Conservation (phyloP, 176 grass and related monocot genomes). For the Typha latifolia region DNA sequence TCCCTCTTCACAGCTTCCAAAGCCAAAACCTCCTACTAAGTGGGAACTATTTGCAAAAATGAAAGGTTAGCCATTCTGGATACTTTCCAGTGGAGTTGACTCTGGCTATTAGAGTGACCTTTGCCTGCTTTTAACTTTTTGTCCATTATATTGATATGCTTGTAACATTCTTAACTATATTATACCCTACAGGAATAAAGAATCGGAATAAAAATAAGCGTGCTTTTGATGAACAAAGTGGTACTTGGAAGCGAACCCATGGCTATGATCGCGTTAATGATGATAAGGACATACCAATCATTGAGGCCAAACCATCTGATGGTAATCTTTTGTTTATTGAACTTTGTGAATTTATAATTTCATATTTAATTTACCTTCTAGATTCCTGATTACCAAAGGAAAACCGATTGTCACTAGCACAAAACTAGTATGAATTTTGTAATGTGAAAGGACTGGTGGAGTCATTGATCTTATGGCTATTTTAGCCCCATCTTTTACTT, state of each 20-base stretch:
- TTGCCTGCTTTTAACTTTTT: background rate
- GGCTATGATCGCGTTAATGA: constrained; percentile 96
- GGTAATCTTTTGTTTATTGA: constrained; percentile 28
- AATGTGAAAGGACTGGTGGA: too few relatives aligned
- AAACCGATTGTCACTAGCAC: background rate
- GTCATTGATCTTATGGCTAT: too few relatives aligned
- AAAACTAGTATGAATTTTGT: background rate
- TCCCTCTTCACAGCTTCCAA: constrained; percentile 45
- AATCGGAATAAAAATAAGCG: constrained; percentile 79
- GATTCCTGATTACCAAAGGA: background rate
- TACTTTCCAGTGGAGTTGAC: background rate
- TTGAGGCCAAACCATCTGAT: constrained; percentile 67
- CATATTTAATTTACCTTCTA: background rate
- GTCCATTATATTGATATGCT: background rate
- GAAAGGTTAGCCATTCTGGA: constrained; percentile 40
- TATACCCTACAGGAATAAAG: constrained; percentile 44
- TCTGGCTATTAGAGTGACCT: background rate
- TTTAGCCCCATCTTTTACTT: too few relatives aligned
- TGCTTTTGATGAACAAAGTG: constrained; percentile 70
- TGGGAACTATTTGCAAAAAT: constrained; percentile 76
- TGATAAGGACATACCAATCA: constrained; percentile 75
- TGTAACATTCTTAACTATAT: background rate
- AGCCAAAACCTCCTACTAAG: constrained; percentile 79
- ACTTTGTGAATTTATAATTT: background rate
- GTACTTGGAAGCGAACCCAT: constrained; percentile 71